Base-by-base conservation (phyloP, 2,329 filamentous ascomycete species). In the Beauveria medogensis region DNA sequence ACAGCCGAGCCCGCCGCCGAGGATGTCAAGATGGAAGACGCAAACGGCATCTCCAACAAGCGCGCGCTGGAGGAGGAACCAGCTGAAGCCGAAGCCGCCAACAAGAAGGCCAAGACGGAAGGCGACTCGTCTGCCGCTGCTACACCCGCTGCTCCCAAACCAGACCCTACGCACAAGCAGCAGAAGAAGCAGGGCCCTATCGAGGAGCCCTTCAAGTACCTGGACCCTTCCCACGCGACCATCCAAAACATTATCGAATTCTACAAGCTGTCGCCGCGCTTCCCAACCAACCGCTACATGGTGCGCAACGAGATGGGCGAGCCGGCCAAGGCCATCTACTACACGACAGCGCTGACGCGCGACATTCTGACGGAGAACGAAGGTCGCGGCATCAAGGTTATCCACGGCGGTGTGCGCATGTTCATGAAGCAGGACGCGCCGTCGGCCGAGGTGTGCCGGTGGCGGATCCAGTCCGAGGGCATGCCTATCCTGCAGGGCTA, bases 341-440 rank as follows among this genome's bases (percentile, higher is more conserved):
- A 97, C 79, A 95, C 92, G 12, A 92, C 89, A 41, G 83, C 85
- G 5, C 82, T 97, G 14, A 88, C 91, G 24, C 89, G 92, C 37
- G 89, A 93, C 65, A 94, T 99, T 59, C 82, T 99, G 3, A 84
- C 82, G 4, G 83, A 88, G 70, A 99, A 99, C 72, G 92, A 97
- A 74, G 90, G 91, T 48, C 87, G 89, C 30, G 92, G 92, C 51
- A 88, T 97, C 74, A 96, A 94, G 73, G 96, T 99, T 71, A 90
- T 99, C 55, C 94, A 99, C 75, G 93, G 89, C 55, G 94, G 94
- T 65, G 92, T 99, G 40, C 96, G 96, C 77, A 97, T 97, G 91
- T 99, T 96, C 73, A 94, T 97, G 80, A 96, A 96, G 79, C 93
- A 97, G 74, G 92, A 97, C 70, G 89, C 91, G 0, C 92, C 96